Evolutionary conservation across 495 filamentous ascomycete species (phyloP).

Genomic region (Coniosporium apollinis): DNA sequence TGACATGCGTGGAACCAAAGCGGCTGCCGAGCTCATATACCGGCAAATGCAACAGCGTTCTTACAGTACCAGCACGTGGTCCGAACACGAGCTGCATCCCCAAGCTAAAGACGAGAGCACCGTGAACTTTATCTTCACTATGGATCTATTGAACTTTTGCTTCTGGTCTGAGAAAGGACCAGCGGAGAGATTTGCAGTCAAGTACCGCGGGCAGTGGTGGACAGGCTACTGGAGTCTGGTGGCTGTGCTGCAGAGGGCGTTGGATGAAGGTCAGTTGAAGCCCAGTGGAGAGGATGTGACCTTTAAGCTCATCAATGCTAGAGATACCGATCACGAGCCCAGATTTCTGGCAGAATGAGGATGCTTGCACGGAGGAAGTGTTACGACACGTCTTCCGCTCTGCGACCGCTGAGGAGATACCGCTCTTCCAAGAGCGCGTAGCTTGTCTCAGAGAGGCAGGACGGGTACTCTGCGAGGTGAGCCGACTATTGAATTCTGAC

Average conservation of each 20-base stretch:
- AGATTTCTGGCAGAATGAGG: constrained; percentile 68
- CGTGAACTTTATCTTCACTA: constrained; percentile 84
- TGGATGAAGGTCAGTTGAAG: constrained; percentile 56
- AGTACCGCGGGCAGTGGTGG: constrained; percentile 65
- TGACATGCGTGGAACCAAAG: constrained; percentile 58
- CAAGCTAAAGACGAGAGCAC: constrained; percentile 57
- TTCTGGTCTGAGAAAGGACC: constrained; percentile 67
- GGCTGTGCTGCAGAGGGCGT: constrained; percentile 64
- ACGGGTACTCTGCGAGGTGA: constrained; percentile 65
- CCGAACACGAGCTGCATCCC: constrained; percentile 80
- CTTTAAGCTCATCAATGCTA: too few species aligned
- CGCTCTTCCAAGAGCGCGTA: constrained; percentile 62
- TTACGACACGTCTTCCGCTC: constrained; percentile 72
- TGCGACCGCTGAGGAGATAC: constrained; percentile 70
- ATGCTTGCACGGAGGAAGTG: constrained; percentile 56
- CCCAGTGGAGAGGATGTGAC: neutral
- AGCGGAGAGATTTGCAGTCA: constrained; percentile 55
- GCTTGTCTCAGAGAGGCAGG: constrained; percentile 74
- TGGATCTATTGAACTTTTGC: constrained; percentile 92
- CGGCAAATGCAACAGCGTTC: constrained; percentile 62
- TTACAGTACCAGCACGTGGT: constrained; percentile 76
- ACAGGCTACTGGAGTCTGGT: constrained; percentile 95
- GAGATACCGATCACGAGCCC: constrained; percentile 80
- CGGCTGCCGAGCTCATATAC: constrained; percentile 64
- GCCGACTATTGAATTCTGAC: constrained; percentile 10